Conservation (phyloP, 2,329 filamentous ascomycete genomes). For the Xylariales sp. region DNA sequence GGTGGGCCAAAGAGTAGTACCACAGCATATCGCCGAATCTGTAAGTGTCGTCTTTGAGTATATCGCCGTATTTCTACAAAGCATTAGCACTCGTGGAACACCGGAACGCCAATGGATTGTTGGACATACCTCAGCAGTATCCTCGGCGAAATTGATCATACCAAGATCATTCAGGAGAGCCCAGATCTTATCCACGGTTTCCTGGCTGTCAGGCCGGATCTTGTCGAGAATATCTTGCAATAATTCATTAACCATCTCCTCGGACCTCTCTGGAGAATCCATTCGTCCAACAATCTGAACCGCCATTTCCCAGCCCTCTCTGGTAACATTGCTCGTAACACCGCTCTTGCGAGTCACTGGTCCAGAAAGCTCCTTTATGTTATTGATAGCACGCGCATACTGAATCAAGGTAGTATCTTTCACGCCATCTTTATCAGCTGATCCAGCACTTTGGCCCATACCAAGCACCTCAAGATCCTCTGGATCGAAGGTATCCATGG, state of each 20-base stretch:
- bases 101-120: neutral
- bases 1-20: constrained; percentile 86
- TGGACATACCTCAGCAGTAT: constrained; percentile 71
- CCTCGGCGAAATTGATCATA: constrained; percentile 73
- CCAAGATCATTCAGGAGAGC: constrained; percentile 72
- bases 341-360: constrained; percentile 20
- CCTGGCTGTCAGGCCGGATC: constrained; percentile 61
- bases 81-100: constrained; percentile 18
- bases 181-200: constrained; percentile 78
- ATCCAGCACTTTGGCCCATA: constrained; percentile 50
- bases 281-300: constrained; percentile 79
- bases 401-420: constrained; percentile 75
- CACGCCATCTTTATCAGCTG: constrained; percentile 58
- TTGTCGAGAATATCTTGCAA: constrained; percentile 61
- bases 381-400: constrained; percentile 68
- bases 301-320: constrained; percentile 86
- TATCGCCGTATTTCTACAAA: constrained; percentile 75
- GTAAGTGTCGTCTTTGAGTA: constrained; percentile 66
- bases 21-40: constrained; percentile 83
- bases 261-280: constrained; percentile 66
- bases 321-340: constrained; percentile 28
- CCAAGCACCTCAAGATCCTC: constrained; percentile 82
- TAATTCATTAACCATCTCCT: constrained; percentile 69
- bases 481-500: constrained; percentile 67
- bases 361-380: constrained; percentile 43